A percentile compares a stretch with the other conserved stretches of the same genome.
Evolutionary conservation across 176 grass and related monocot species (phyloP).

Genomic region (Phoenix roebelenii): DNA sequence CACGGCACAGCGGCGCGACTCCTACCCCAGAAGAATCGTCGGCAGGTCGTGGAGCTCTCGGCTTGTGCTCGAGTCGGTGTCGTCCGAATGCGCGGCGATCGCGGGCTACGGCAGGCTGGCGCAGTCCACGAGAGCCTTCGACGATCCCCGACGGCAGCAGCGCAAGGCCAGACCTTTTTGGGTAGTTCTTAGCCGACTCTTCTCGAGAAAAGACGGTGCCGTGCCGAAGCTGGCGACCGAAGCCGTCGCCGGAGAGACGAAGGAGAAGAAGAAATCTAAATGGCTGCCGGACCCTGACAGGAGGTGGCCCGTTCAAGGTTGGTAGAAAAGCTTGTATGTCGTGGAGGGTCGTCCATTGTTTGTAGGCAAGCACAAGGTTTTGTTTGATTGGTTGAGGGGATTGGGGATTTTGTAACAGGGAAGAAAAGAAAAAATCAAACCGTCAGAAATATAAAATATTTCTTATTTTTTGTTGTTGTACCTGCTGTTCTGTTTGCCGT

Average conservation of each 20-base stretch:
- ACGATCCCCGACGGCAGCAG: neutral
- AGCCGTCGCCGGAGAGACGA: neutral
- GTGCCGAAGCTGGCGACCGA: neutral
- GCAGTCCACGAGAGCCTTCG: neutral
- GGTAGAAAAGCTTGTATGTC: neutral
- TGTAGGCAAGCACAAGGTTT: too few species aligned
- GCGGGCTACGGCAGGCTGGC: neutral
- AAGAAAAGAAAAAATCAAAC: too few species aligned
- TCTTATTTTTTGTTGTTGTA: too few species aligned
- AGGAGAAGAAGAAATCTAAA: neutral
- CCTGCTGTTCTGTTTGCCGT: too few species aligned
- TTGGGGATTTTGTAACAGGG: too few species aligned
- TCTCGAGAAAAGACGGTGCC: neutral
- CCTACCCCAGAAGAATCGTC: neutral
- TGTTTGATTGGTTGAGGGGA: too few species aligned
- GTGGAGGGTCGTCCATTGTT: too few species aligned
- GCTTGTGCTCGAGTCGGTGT: neutral
- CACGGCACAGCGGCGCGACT: neutral
- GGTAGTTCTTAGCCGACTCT: neutral
- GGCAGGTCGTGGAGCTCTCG: neutral
- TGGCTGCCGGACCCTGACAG: constrained; percentile 7
- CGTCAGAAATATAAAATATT: too few species aligned
- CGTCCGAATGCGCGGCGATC: neutral
- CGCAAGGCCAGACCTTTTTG: neutral
- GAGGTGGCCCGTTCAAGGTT: constrained; percentile 12